These are phyloP conservation scores for Diaporthe vaccinii DNA, from an alignment of 2,329 filamentous ascomycete genomes.

Conservation along the genomic window DNA sequence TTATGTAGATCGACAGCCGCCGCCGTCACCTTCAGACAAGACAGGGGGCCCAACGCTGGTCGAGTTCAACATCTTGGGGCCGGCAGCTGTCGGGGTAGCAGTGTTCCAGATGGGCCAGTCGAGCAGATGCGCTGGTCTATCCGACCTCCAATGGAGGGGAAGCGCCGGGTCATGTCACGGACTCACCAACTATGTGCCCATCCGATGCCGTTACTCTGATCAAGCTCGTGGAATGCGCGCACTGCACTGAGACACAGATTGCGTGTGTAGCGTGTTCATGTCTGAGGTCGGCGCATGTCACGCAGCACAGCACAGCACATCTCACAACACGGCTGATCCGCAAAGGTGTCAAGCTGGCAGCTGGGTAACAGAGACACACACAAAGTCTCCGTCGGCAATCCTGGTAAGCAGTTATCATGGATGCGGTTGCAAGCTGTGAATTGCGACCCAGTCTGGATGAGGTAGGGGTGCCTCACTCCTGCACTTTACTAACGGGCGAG, in stretches of 20 bases:
- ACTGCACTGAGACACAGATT: slow-evolving; percentile 37
- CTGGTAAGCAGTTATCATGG: not conserved
- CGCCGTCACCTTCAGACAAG: slow-evolving; percentile 35
- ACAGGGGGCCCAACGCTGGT: slow-evolving; percentile 14
- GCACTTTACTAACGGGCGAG: not conserved
- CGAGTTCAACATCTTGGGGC: not conserved
- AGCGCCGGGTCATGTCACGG: not conserved
- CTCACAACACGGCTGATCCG: slow-evolving; percentile 35
- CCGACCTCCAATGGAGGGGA: not conserved
- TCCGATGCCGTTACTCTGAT: slow-evolving; percentile 40
- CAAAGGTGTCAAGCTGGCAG: slow-evolving; percentile 34
- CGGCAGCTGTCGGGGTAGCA: slow-evolving; percentile 17
- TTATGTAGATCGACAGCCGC: slow-evolving; percentile 29
- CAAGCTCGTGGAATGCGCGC: slow-evolving; percentile 38
- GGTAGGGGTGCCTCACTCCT: not conserved
- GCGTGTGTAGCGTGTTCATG: slow-evolving; percentile 35
- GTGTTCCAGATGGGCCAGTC: slow-evolving; percentile 9
- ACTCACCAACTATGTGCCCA: slow-evolving; percentile 26
- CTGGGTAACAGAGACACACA: slow-evolving; percentile 14
- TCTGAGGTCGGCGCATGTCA: slow-evolving; percentile 36
- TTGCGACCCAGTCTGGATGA: not conserved
- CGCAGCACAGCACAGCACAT: slow-evolving; percentile 16
- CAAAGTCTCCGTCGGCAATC: slow-evolving; percentile 25
- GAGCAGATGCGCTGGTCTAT: slow-evolving; percentile 26
- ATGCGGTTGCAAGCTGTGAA: not conserved